These are phyloP conservation scores for Penicillium verrucosum DNA, from an alignment of 2,329 filamentous ascomycete species.

Conservation along the genomic window DNA sequence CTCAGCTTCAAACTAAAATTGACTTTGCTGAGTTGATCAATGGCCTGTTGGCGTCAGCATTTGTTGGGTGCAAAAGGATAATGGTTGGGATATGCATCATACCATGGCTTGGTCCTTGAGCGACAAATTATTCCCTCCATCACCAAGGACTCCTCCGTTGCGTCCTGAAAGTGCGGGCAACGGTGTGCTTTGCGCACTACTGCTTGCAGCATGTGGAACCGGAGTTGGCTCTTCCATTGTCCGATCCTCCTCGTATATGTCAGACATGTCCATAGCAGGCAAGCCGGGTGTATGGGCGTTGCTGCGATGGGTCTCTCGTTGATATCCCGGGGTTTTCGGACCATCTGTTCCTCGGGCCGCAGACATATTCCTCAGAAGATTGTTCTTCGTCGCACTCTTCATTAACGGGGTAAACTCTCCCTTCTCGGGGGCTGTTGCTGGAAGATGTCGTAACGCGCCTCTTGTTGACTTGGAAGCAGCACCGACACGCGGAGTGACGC, in stretches of 20 bases:
- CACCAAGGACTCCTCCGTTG: slow-evolving; percentile 66
- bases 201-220: slow-evolving; percentile 70
- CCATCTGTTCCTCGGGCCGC: slow-evolving; percentile 55
- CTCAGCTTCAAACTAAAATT: slow-evolving; percentile 97
- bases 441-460: slow-evolving; percentile 66
- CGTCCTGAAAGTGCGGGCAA: slow-evolving; percentile 66
- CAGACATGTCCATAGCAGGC: slow-evolving; percentile 68
- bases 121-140: slow-evolving; percentile 80
- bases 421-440: slow-evolving; percentile 52
- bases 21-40: slow-evolving; percentile 96
- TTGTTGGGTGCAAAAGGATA: neutral
- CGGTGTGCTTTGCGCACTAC: slow-evolving; percentile 80
- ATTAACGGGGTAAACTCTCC: slow-evolving; percentile 93
- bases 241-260: slow-evolving; percentile 61
- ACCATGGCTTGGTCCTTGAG: slow-evolving; percentile 92
- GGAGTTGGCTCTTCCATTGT: slow-evolving; percentile 69
- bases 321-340: slow-evolving; percentile 65
- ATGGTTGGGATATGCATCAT: neutral
- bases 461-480: slow-evolving; percentile 46
- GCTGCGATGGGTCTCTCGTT: slow-evolving; percentile 61
- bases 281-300: slow-evolving; percentile 72
- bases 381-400: slow-evolving; percentile 71
- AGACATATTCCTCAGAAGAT: slow-evolving; percentile 58
- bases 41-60: slow-evolving; percentile 50
- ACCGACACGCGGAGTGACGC: slow-evolving; percentile 72